These are phyloP conservation scores for Fomitiporia mediterranea DNA, from an alignment of 1,284 basidiomycete genomes.

Conservation along the genomic window DNA sequence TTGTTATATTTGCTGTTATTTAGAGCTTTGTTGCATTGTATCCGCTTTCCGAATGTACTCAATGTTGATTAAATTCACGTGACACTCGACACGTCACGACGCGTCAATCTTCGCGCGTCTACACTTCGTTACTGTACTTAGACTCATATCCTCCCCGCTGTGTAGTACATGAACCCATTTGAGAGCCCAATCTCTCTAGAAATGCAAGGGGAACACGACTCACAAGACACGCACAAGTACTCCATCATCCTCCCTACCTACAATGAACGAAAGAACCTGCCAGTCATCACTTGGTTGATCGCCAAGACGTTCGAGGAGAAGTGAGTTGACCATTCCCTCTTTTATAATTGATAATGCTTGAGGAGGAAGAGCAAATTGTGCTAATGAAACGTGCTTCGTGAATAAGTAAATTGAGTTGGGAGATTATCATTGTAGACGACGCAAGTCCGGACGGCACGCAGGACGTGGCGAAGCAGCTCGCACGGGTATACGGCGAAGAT, in stretches of 20 bases:
- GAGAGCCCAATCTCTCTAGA: constrained; percentile 47
- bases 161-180: constrained; percentile 61
- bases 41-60: background rate
- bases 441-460: constrained; percentile 90
- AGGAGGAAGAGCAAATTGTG: too few species aligned
- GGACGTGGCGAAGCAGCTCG: constrained; percentile 78
- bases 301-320: constrained; percentile 70
- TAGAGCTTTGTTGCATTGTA: too few species aligned
- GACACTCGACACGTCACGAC: background rate
- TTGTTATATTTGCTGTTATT: background rate
- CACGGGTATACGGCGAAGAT: constrained; percentile 76
- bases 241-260: constrained; percentile 91
- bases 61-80: constrained; percentile 7
- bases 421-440: constrained; percentile 88
- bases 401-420: constrained; percentile 68
- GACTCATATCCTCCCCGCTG: too few species aligned
- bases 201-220: constrained; percentile 57
- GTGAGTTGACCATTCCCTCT: constrained; percentile 38
- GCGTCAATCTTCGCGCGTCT: background rate
- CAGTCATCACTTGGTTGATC: constrained; percentile 81
- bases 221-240: constrained; percentile 68
- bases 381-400: too few species aligned
- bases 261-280: constrained; percentile 89
- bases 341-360: too few species aligned
- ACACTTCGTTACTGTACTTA: background rate